Percentiles rank a stretch among this genome's conserved stretches.
Evolutionary conservation across 2,329 filamentous ascomycete species (phyloP).

Genomic region (Venturia carpophila): DNA sequence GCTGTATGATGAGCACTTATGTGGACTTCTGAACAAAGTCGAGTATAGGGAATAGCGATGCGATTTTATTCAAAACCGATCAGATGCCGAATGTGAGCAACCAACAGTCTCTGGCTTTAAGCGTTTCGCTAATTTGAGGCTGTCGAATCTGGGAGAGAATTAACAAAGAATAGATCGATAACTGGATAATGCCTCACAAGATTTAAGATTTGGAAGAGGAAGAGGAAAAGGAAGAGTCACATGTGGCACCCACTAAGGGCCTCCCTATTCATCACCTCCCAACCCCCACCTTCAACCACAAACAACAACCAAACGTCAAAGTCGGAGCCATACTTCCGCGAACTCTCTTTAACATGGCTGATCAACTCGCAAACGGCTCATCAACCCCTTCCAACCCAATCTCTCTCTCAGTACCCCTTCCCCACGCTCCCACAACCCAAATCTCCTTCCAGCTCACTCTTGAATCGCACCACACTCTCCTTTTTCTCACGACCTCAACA

Average conservation of each 20-base stretch:
- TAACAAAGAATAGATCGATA: background rate
- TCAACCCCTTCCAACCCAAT: background rate
- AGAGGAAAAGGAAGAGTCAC: background rate
- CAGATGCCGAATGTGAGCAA: background rate
- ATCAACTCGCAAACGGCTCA: background rate
- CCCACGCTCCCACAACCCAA: constrained; percentile 48
- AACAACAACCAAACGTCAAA: background rate
- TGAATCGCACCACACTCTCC: constrained; percentile 43
- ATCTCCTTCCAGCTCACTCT: constrained; percentile 53
- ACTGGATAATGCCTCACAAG: background rate
- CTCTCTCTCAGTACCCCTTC: constrained; percentile 47
- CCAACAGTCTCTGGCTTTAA: background rate
- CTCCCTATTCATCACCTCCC: background rate
- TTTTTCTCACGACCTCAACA: constrained; percentile 51
- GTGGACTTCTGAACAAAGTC: background rate
- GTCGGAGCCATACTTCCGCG: background rate
- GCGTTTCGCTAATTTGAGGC: background rate
- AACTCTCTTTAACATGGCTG: background rate
- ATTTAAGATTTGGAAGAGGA: background rate
- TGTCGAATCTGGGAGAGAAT: background rate
- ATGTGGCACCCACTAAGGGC: background rate
- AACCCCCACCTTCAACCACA: background rate
- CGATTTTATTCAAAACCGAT: background rate
- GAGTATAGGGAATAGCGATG: background rate
- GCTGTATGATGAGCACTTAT: background rate